Base-by-base conservation (phyloP, 495 filamentous ascomycete genomes). In the Penicillium coffeae region DNA sequence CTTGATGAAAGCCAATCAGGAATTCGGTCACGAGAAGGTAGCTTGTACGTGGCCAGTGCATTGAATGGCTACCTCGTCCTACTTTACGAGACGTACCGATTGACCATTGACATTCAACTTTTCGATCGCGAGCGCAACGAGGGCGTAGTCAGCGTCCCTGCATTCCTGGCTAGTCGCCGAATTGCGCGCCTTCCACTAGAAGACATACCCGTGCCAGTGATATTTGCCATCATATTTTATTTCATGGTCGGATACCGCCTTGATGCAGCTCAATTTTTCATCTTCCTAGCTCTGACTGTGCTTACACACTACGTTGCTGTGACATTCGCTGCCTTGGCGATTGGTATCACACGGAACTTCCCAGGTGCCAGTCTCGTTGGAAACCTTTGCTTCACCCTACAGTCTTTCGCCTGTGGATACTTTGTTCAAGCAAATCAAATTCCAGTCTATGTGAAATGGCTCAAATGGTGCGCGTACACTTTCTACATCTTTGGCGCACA, bases 51-150 rank as follows among this genome's bases (percentile, higher is more conserved):
- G 13, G 78, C 83, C 0, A 68, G 80, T 15, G 79, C 77, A 16
- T 65, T 90, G 13, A 86, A 89, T 56, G 82, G 83, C 2, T 90
- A 90, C 59, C 74, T 89, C 18, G 82, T 89, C 25, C 66, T 89
- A 12, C 68, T 87, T 8, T 89, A 84, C 38, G 86, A 90, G 63
- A 84, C 77, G 5, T 90, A 85, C 53, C 77, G 86, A 3, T 56
- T 90, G 15, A 84, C 80, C 0, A 70, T 83, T 30, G 86, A 89
- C 54, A 86, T 90, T 42, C 77, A 78, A 37, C 66, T 86, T 1
- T 90, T 89, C 60, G 86, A 90, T 53, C 78, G 86, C 22, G 86
- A 90, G 55, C 72, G 79, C 22, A 77, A 80, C 22, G 86, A 89
- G 65, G 81, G 82, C 8, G 84, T 87, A 5, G 82, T 87, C 25